phyloP scores from a whole-genome alignment of 805 yeast species.

The Starmerella cellae region DNA sequence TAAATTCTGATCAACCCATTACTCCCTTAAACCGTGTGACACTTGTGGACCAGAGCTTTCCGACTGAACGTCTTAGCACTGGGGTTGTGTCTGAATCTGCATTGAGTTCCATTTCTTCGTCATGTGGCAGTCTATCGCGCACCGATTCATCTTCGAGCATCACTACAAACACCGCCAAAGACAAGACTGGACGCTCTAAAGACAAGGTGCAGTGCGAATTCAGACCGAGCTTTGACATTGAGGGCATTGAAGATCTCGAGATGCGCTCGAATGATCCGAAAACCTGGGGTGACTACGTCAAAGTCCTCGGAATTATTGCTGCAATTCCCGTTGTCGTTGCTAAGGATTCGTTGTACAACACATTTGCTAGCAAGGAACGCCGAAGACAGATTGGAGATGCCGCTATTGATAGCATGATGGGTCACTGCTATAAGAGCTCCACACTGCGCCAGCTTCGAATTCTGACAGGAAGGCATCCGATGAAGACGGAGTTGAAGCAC shows the following conservation, averaged over 20 bases:
- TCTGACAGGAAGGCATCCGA: conserved; percentile 16
- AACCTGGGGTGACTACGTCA: conserved; percentile 9
- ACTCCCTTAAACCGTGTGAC: too few species aligned
- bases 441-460: conserved; percentile 20
- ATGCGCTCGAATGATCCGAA: conserved; percentile 5
- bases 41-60: too few species aligned
- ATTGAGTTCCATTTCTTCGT: too few species aligned
- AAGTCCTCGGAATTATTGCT: conserved; percentile 2
- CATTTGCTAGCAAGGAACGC: neutral
- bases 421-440: conserved; percentile 15
- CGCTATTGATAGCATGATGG: conserved; percentile 14
- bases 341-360: conserved; percentile 1
- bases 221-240: too few species aligned
- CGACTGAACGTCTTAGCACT: too few species aligned
- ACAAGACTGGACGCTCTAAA: too few species aligned
- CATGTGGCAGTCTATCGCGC: too few species aligned
- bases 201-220: too few species aligned
- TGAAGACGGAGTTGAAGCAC: conserved; percentile 11
- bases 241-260: conserved; percentile 1
- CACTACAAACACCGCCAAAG: too few species aligned
- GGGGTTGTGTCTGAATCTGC: too few species aligned
- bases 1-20: too few species aligned
- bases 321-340: conserved; percentile 5
- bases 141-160: neutral
- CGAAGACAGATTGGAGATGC: conserved; percentile 10